A percentile compares a stretch with the other conserved stretches of the same genome.
Conservation (phyloP, 768 basidiomycete species). For the Phylloporus sp. region DNA sequence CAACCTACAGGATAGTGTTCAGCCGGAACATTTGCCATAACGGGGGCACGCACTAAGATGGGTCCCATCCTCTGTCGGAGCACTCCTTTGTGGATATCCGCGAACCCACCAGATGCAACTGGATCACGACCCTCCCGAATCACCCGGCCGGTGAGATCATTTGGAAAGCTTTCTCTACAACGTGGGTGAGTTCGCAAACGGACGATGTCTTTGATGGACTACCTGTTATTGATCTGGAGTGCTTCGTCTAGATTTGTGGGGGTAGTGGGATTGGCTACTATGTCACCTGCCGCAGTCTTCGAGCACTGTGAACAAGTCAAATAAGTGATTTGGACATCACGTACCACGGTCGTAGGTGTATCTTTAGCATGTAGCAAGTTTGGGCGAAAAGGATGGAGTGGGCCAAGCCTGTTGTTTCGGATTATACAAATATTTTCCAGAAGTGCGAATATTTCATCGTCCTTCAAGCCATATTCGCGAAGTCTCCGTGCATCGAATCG, state of each 20-base stretch:
- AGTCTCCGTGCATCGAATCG: neutral
- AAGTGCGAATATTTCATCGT: neutral
- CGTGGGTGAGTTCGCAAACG: neutral
- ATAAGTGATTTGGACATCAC: neutral
- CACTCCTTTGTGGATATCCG: constrained; percentile 4
- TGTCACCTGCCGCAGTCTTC: neutral
- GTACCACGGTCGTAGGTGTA: neutral
- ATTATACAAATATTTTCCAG: neutral
- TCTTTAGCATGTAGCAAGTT: too few species aligned
- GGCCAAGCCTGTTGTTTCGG: too few species aligned
- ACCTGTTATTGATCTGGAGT: neutral
- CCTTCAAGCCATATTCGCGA: neutral
- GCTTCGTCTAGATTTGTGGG: neutral
- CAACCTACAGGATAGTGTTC: neutral
- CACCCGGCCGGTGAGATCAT: neutral
- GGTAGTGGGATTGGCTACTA: neutral
- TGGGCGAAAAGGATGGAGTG: too few species aligned
- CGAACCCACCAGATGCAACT: constrained; percentile 4
- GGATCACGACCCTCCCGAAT: neutral
- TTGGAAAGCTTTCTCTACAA: neutral
- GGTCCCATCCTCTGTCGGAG: neutral
- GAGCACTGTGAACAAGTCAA: neutral
- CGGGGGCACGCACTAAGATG: neutral
- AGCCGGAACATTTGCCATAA: neutral
- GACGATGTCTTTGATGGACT: neutral